Percentiles rank a stretch among this genome's conserved stretches.
Evolutionary conservation across 1,139 yeast genomes (phyloP).

Genomic region (Tardiomyces digboiensis): DNA sequence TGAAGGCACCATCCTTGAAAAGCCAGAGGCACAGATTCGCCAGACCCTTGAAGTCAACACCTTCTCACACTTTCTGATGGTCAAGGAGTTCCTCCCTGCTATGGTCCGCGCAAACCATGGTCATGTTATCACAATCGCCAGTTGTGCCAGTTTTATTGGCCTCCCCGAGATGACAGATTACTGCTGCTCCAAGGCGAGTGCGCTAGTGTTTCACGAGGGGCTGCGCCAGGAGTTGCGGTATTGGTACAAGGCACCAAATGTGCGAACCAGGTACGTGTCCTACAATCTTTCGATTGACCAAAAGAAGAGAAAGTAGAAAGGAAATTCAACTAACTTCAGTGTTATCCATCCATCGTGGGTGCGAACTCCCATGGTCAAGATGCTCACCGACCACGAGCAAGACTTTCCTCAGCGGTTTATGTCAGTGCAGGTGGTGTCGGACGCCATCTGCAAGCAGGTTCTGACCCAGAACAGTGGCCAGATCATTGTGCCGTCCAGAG

Average conservation of each 20-base stretch:
- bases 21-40: conserved; percentile 46
- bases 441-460: too few relatives aligned
- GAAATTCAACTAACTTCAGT: too few relatives aligned
- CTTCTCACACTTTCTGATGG: conserved; percentile 52
- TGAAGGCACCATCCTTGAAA: conserved; percentile 44
- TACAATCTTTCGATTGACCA: too few relatives aligned
- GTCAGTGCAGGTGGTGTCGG: too few relatives aligned
- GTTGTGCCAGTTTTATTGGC: conserved; percentile 63
- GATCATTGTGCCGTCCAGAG: too few relatives aligned
- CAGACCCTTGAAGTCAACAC: conserved; percentile 48
- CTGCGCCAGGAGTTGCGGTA: conserved; percentile 49
- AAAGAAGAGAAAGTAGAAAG: too few relatives aligned
- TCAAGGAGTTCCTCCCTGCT: conserved; percentile 53
- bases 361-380: too few relatives aligned
- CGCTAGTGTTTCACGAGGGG: conserved; percentile 63
- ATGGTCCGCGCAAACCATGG: conserved; percentile 50
- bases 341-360: too few relatives aligned
- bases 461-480: too few relatives aligned
- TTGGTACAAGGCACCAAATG: conserved; percentile 10
- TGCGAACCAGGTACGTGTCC: too few relatives aligned
- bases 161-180: conserved; percentile 61
- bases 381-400: too few relatives aligned
- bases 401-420: too few relatives aligned
- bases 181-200: conserved; percentile 70
- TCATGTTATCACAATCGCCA: conserved; percentile 61